Evolutionary conservation across 2,329 filamentous ascomycete genomes (phyloP), one percentile per base, ranked within the genome.

Genomic region (Colletotrichum chlorophyti): DNA sequence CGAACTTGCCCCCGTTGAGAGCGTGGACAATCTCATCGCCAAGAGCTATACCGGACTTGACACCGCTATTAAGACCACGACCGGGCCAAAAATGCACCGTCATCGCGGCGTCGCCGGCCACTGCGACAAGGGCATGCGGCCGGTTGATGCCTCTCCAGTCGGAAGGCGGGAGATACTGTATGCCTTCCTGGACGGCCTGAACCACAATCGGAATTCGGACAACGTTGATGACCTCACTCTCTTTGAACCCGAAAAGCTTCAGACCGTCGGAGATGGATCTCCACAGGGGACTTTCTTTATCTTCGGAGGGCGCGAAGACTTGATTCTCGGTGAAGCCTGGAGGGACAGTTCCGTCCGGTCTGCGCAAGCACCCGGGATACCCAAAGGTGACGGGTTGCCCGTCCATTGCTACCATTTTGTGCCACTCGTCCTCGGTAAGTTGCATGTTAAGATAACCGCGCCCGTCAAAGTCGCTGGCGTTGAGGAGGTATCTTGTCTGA

Each of bases 1-100:
- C 65, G 26, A 74, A 71, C 9, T 61, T 63, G 3, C 69, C 67
- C 7, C 62, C 52, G 51, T 68, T 66, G 29, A 73, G 64, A 1
- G 70, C 69, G 50, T 71, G 66, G 3, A 71, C 72, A 26, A 74
- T 68, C 59, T 73, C 70, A 48, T 74, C 70, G 11, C 70, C 72
- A 10, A 72, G 59, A 0, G 72, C 70, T 19, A 74, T 66, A 6
- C 70, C 72, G 1, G 71, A 64, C 42, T 73, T 74, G 65, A 74
- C 72, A 29, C 71, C 71, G 57, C 69, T 73, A 60, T 74, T 74
- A 4, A 74, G 64, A 0, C 71, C 71, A 7, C 71, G 65, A 0
- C 72, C 72, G 0, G 72, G 70, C 72, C 70, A 74, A 45, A 74
- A 74, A 53, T 74, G 70, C 4, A 74, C 72, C 7, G 69, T 73